These are phyloP conservation scores for Sporisorium scitamineum DNA, from an alignment of 1,284 basidiomycete genomes.

Conservation along the genomic window DNA sequence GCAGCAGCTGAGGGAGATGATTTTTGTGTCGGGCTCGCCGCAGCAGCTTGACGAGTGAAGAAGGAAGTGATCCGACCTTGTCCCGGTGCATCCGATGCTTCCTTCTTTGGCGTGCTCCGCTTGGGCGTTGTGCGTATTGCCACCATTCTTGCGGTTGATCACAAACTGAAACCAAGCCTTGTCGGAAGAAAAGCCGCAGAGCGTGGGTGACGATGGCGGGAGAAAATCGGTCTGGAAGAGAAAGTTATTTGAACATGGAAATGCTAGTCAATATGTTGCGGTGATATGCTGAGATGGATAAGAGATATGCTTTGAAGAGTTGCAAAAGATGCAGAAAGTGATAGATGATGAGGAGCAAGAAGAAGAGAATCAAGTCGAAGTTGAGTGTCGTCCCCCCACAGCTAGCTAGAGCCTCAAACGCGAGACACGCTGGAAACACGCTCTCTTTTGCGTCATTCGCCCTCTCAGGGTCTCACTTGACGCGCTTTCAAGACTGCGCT, in stretches of 20 bases:
- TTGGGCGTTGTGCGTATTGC: slow-evolving; percentile 16
- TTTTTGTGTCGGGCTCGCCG: slow-evolving; percentile 9
- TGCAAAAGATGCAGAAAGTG: background rate
- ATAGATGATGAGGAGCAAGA: background rate
- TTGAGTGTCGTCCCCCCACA: slow-evolving; percentile 1
- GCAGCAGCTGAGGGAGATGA: slow-evolving; percentile 15
- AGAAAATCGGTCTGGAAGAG: background rate
- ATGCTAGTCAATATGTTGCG: background rate
- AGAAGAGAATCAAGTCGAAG: background rate
- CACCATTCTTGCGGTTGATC: slow-evolving; percentile 5
- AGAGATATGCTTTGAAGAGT: slow-evolving; percentile 1
- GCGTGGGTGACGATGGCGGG: background rate
- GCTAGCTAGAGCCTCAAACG: background rate
- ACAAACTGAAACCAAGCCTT: background rate
- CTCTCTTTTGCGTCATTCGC: background rate
- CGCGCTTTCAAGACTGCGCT: no score
- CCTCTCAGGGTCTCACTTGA: slow-evolving; percentile 4
- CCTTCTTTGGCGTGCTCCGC: slow-evolving; percentile 23
- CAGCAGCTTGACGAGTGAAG: slow-evolving; percentile 21
- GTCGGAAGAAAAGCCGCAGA: background rate
- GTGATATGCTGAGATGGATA: slow-evolving; percentile 3
- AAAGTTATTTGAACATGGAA: slow-evolving; percentile 7
- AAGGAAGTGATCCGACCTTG: slow-evolving; percentile 45
- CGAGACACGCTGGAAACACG: background rate
- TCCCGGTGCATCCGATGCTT: slow-evolving; percentile 7